Conservation (phyloP, 257 asterid species). For the Capsicum pubescens region DNA sequence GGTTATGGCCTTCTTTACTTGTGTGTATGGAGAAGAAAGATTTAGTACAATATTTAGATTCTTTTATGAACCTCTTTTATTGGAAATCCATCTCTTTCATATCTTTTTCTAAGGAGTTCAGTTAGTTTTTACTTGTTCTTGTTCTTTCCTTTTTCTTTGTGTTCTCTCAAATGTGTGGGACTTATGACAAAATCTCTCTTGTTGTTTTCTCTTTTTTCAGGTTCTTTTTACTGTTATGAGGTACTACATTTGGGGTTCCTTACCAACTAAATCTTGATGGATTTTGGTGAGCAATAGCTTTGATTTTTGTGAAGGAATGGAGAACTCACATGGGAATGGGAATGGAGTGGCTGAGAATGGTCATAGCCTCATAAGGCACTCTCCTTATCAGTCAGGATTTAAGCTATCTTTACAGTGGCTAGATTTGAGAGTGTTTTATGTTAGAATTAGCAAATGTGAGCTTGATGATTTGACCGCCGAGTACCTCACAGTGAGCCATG, state of each 20-base stretch:
- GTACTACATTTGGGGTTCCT: conserved; percentile 26
- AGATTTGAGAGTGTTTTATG: conserved; percentile 70
- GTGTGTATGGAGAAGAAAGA: not conserved
- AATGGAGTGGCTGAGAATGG: conserved; percentile 51
- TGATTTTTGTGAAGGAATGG: conserved; percentile 47
- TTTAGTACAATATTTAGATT: not conserved
- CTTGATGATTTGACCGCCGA: conserved; percentile 59
- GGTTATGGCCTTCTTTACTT: not conserved
- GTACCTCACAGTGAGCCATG: conserved; percentile 59
- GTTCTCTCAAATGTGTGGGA: conserved; percentile 41
- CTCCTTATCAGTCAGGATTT: conserved; percentile 38
- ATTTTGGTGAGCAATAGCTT: conserved; percentile 39
- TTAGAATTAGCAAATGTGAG: conserved; percentile 67
- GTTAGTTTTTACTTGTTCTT: not conserved
- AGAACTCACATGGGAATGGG: conserved; percentile 37
- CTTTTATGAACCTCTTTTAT: not conserved
- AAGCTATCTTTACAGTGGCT: conserved; percentile 63
- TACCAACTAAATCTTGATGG: conserved; percentile 40
- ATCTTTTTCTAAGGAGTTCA: conserved; percentile 19
- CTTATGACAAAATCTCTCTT: conserved; percentile 32
- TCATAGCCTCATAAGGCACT: conserved; percentile 35
- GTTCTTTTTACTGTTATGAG: conserved; percentile 31
- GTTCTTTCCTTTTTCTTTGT: not conserved
- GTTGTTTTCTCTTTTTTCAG: conserved; percentile 36
- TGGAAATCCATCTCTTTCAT: not conserved